These are phyloP conservation scores for Flaveria brownii DNA, from an alignment of 129 eudicot species.

Conservation along the genomic window DNA sequence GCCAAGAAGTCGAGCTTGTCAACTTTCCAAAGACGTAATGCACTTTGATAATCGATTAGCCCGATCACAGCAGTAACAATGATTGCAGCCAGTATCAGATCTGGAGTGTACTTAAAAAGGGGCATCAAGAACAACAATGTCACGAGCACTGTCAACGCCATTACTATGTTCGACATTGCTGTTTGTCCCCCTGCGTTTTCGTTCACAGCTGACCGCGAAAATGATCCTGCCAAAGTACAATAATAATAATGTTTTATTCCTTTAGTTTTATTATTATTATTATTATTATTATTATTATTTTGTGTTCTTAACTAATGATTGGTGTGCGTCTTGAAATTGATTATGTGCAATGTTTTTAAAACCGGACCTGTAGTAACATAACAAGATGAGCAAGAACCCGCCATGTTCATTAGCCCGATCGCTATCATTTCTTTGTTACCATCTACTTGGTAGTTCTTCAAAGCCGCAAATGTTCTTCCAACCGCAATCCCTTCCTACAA, in stretches of 20 bases:
- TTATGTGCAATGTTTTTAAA: not conserved
- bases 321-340: not conserved
- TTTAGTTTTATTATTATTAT: no score
- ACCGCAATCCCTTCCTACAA: constrained; percentile 93
- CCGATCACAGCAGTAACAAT: constrained; percentile 66
- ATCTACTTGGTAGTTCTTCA: constrained; percentile 82
- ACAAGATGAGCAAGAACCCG: constrained; percentile 87
- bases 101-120: constrained; percentile 63
- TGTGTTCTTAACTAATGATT: no score
- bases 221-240: constrained; percentile 28
- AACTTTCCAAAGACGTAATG: constrained; percentile 50
- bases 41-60: constrained; percentile 55
- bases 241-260: no score
- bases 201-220: constrained; percentile 60
- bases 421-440: constrained; percentile 98
- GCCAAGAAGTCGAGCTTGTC: constrained; percentile 67
- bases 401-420: constrained; percentile 88
- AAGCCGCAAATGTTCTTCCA: constrained; percentile 81
- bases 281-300: no score
- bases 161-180: constrained; percentile 67
- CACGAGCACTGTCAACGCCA: constrained; percentile 69
- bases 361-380: constrained; percentile 71
- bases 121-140: constrained; percentile 72
- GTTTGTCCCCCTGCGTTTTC: constrained; percentile 70
- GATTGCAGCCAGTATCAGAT: constrained; percentile 57